Conservation (phyloP, 257 asterid genomes). For the Plantago ovata region DNA sequence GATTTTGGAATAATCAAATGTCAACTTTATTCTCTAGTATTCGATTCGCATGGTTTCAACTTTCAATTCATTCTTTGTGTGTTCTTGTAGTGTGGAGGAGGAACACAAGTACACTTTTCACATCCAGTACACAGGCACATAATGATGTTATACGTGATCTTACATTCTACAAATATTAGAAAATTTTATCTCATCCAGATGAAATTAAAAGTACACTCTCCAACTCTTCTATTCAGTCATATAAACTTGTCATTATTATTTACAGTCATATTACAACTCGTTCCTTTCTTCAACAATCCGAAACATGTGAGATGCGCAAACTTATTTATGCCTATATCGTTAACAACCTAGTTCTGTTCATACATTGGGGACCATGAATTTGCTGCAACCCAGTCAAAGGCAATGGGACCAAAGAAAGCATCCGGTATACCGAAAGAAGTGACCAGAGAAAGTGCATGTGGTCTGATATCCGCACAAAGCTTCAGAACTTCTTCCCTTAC, state of each 20-base stretch:
- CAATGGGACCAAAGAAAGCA: constrained; percentile 85
- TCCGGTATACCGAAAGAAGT: constrained; percentile 83
- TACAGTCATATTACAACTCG: no score
- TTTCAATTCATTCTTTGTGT: no score
- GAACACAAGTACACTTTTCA: no score
- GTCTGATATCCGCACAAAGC: constrained; percentile 75
- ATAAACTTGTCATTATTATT: no score
- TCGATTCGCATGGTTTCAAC: background rate
- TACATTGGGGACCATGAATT: constrained; percentile 59
- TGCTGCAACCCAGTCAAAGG: constrained; percentile 90
- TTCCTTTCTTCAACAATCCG: no score
- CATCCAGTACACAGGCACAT: no score
- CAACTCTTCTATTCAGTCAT: no score
- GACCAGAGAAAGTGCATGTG: constrained; percentile 79
- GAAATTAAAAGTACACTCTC: background rate
- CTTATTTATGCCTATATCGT: background rate
- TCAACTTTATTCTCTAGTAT: background rate
- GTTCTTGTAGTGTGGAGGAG: no score
- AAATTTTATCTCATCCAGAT: background rate
- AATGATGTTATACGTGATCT: no score
- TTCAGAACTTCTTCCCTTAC: constrained; percentile 72
- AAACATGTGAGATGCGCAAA: background rate
- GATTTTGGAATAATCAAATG: background rate
- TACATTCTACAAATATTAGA: no score
- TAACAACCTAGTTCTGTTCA: constrained; percentile 13